Conservation (phyloP, 306 rosid species). For the Chamaecrista fasciculata region DNA sequence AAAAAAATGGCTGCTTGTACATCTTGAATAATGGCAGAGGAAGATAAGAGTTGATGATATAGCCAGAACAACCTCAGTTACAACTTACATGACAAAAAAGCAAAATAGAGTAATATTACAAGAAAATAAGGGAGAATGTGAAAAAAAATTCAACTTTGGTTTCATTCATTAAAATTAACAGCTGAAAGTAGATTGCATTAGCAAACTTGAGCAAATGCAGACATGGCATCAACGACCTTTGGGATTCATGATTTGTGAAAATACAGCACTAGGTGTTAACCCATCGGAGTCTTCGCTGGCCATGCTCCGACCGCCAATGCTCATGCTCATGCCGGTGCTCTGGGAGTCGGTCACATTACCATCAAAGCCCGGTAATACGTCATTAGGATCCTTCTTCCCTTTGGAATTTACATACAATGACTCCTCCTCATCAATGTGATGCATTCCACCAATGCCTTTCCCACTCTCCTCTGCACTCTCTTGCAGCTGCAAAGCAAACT, state of each 20-base stretch:
- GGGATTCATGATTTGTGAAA: constrained; percentile 99
- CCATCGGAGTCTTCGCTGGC: constrained; percentile 98
- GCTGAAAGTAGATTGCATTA: constrained; percentile 19
- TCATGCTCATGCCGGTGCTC: constrained; percentile 94
- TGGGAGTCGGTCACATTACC: constrained; percentile 77
- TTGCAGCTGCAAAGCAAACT: constrained; percentile 97
- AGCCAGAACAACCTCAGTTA: constrained; percentile 27
- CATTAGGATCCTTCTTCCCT: constrained; percentile 63
- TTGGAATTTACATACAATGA: constrained; percentile 41
- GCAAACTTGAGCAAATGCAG: not conserved
- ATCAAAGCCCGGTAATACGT: constrained; percentile 47
- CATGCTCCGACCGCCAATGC: constrained; percentile 96
- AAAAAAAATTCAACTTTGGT: constrained; percentile 33
- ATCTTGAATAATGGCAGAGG: not conserved
- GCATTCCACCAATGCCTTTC: constrained; percentile 41
- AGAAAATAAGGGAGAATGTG: constrained; percentile 24
- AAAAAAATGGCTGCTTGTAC: not conserved
- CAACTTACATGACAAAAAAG: constrained; percentile 45
- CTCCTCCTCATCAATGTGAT: constrained; percentile 55
- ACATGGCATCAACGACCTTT: constrained; percentile 75
- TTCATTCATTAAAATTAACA: constrained; percentile 21
- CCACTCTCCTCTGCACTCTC: constrained; percentile 96
- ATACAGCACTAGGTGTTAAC: constrained; percentile 93
- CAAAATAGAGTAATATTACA: constrained; percentile 29
- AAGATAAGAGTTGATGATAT: not conserved